A percentile compares a stretch with the other conserved stretches of the same genome.
These are phyloP conservation scores for Fragaria iinumae DNA, from an alignment of 306 rosid genomes.

Conservation along the genomic window DNA sequence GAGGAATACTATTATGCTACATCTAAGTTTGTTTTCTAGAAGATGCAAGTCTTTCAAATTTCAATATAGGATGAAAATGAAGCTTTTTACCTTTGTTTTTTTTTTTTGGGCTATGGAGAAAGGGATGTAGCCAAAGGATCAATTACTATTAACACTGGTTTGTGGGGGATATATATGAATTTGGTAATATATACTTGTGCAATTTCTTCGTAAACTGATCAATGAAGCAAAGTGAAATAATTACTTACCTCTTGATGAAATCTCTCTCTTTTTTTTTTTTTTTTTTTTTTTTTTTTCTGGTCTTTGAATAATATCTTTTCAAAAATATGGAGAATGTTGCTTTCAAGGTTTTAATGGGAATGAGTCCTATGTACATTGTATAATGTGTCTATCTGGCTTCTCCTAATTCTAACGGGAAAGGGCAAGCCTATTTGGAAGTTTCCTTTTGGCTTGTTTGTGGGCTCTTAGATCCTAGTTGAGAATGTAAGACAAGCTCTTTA, in stretches of 20 bases:
- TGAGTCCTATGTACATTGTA: no score
- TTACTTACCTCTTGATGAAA: background rate
- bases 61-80: background rate
- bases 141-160: background rate
- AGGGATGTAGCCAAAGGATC: background rate
- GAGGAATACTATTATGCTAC: background rate
- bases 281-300: background rate
- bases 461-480: no score
- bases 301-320: background rate
- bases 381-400: no score
- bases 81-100: background rate
- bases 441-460: no score
- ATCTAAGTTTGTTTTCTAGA: background rate
- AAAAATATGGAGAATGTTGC: no score
- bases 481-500: no score
- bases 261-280: background rate
- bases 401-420: no score
- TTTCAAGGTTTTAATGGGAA: no score
- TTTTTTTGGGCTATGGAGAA: background rate
- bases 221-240: background rate
- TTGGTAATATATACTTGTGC: background rate
- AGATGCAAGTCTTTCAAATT: background rate
- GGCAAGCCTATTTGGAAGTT: no score
- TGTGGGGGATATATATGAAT: background rate
- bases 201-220: background rate